Percentiles rank a stretch among this genome's conserved stretches.
These are phyloP conservation scores for Wallemia ichthyophaga DNA, from an alignment of 1,284 basidiomycete species.

Conservation along the genomic window DNA sequence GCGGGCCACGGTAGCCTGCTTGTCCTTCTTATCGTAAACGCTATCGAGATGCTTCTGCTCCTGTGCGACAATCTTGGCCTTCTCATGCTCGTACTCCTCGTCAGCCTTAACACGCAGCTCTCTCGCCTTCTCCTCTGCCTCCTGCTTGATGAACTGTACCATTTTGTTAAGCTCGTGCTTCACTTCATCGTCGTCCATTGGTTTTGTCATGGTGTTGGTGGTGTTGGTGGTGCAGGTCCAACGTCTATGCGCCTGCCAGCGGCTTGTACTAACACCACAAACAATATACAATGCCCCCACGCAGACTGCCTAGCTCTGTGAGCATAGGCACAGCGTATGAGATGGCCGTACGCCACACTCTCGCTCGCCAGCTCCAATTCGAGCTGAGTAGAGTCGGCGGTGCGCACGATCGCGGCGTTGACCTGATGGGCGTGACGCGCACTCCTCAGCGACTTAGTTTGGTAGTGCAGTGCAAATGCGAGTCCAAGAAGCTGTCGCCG, in stretches of 20 bases:
- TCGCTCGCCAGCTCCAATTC: not conserved
- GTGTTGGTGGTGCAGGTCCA: not conserved
- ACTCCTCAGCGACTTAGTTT: not conserved
- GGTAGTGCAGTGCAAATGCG: not conserved
- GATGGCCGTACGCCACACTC: not conserved
- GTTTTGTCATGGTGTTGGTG: slow-evolving; percentile 9
- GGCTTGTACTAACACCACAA: too few relatives aligned
- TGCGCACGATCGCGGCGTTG: not conserved
- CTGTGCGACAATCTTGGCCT: slow-evolving; percentile 84
- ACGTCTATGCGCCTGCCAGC: too few relatives aligned
- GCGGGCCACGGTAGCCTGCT: slow-evolving; percentile 65
- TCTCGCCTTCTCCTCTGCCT: slow-evolving; percentile 81
- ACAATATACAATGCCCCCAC: too few relatives aligned
- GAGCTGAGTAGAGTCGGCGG: not conserved
- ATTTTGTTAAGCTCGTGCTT: slow-evolving; percentile 97
- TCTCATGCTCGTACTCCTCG: slow-evolving; percentile 90
- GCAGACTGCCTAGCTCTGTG: too few relatives aligned
- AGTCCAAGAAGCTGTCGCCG: not conserved
- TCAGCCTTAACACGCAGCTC: slow-evolving; percentile 89
- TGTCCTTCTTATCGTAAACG: slow-evolving; percentile 73
- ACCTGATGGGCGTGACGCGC: not conserved
- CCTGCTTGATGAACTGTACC: slow-evolving; percentile 85
- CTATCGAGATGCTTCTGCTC: slow-evolving; percentile 74
- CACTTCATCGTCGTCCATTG: slow-evolving; percentile 86
- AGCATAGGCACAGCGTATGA: not conserved